These are phyloP conservation scores for Geotrichum klebahnii DNA, from an alignment of 1,139 yeast species.

Conservation along the genomic window DNA sequence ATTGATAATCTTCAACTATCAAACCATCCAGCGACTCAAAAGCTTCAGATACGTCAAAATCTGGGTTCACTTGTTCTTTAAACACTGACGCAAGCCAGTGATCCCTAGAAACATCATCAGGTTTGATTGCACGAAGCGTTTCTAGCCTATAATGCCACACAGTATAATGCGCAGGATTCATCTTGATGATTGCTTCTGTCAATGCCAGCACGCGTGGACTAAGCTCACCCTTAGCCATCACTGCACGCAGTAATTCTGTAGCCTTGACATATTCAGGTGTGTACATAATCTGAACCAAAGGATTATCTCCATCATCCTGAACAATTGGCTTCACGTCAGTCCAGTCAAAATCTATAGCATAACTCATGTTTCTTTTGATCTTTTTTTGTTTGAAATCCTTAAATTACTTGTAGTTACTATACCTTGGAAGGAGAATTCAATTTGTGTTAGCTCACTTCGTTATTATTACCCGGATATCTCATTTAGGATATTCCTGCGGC, in stretches of 20 bases:
- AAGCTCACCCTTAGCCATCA: conserved; percentile 58
- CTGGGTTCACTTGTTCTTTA: not conserved
- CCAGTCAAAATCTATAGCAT: conserved; percentile 33
- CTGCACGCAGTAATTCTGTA: conserved; percentile 60
- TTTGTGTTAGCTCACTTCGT: too few species aligned
- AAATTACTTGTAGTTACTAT: too few species aligned
- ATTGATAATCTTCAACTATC: conserved; percentile 43
- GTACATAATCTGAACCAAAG: conserved; percentile 72
- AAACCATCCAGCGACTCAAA: not conserved
- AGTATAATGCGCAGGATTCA: conserved; percentile 87
- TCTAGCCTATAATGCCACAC: conserved; percentile 77
- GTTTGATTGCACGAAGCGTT: conserved; percentile 45
- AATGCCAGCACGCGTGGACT: conserved; percentile 67
- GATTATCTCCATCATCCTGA: conserved; percentile 44
- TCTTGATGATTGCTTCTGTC: conserved; percentile 57
- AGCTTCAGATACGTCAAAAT: not conserved
- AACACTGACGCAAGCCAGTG: conserved; percentile 23
- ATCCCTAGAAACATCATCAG: conserved; percentile 32
- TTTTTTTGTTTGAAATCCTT: too few species aligned
- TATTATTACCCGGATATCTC: conserved; percentile 2
- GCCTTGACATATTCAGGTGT: conserved; percentile 60
- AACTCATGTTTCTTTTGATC: not conserved
- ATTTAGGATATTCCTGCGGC: not conserved
- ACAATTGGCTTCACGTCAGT: conserved; percentile 36
- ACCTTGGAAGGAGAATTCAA: too few species aligned